Evolutionary conservation across 2,329 filamentous ascomycete species (phyloP).

Genomic region (Fusarium tupiense): DNA sequence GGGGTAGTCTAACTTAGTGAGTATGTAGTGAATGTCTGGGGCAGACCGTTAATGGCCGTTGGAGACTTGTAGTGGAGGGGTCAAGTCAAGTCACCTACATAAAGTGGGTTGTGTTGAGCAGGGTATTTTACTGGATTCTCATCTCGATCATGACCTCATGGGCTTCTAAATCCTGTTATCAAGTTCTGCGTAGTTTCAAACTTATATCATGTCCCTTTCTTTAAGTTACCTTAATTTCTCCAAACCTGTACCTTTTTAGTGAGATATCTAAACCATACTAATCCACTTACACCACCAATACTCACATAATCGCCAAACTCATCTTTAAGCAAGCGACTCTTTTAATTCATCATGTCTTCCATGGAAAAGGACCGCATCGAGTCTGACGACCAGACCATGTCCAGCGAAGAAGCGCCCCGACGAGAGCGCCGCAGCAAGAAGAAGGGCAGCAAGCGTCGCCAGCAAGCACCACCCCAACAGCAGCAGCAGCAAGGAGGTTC

Average conservation of each 20-base stretch:
- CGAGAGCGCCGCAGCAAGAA: slow-evolving; percentile 43
- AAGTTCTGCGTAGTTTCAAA: slow-evolving; percentile 12
- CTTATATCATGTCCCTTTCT: slow-evolving; percentile 38
- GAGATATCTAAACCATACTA: slow-evolving; percentile 3
- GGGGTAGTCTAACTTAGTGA: not conserved
- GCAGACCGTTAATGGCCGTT: not conserved
- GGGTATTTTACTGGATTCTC: slow-evolving; percentile 19
- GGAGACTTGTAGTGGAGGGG: slow-evolving; percentile 8
- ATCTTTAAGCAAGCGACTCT: slow-evolving; percentile 1
- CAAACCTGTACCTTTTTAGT: slow-evolving; percentile 13
- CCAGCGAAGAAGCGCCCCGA: slow-evolving; percentile 39
- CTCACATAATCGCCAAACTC: not conserved
- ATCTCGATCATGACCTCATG: slow-evolving; percentile 46
- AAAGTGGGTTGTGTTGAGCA: slow-evolving; percentile 5
- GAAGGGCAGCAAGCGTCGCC: slow-evolving; percentile 45
- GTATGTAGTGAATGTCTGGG: not conserved
- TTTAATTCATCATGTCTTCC: slow-evolving; percentile 36
- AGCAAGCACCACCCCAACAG: slow-evolving; percentile 36
- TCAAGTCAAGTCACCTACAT: slow-evolving; percentile 1
- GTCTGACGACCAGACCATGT: slow-evolving; percentile 38
- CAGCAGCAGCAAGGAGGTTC: slow-evolving; percentile 26
- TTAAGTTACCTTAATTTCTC: slow-evolving; percentile 14
- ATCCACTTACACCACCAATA: not conserved
- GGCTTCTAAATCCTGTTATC: slow-evolving; percentile 45
- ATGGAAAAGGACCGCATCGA: slow-evolving; percentile 44